Percentiles rank a stretch among this genome's conserved stretches.
These are phyloP conservation scores for Camelina neglecta DNA, from an alignment of 345 rosid genomes.

Conservation along the genomic window DNA sequence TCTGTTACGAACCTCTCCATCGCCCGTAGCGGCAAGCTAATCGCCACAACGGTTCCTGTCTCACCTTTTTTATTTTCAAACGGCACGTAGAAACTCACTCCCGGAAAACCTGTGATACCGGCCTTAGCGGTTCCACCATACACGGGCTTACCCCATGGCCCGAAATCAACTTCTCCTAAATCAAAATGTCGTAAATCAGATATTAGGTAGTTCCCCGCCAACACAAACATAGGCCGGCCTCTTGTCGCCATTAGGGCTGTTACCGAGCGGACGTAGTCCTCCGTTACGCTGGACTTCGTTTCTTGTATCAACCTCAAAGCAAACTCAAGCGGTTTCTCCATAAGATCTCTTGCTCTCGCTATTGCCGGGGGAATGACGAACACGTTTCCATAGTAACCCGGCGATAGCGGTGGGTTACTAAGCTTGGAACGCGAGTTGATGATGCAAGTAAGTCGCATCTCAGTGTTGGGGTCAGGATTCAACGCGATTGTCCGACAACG, in stretches of 20 bases:
- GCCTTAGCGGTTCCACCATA: conserved; percentile 59
- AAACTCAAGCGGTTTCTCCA: conserved; percentile 53
- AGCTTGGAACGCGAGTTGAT: conserved; percentile 54
- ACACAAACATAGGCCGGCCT: conserved; percentile 55
- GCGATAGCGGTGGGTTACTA: conserved; percentile 46
- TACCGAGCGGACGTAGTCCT: conserved; percentile 43
- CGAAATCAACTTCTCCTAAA: conserved; percentile 54
- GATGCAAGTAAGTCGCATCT: conserved; percentile 52
- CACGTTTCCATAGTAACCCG: conserved; percentile 60
- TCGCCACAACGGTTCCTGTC: conserved; percentile 34
- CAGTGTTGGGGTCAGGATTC: conserved; percentile 53
- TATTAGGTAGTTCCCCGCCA: conserved; percentile 46
- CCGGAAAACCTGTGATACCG: conserved; percentile 48
- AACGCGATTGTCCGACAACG: conserved; percentile 61
- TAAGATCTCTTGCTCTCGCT: conserved; percentile 48
- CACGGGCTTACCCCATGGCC: conserved; percentile 60
- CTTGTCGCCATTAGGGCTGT: conserved; percentile 40
- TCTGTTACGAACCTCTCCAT: conserved; percentile 45
- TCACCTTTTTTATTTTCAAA: conserved; percentile 49
- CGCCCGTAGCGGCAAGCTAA: conserved; percentile 41
- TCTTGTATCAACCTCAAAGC: conserved; percentile 53
- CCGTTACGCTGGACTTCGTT: conserved; percentile 49
- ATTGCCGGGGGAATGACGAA: conserved; percentile 52
- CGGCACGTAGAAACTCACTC: conserved; percentile 54
- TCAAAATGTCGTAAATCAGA: conserved; percentile 58